Conservation (phyloP, 2,329 filamentous ascomycete species). For the Diaporthe sp. region DNA sequence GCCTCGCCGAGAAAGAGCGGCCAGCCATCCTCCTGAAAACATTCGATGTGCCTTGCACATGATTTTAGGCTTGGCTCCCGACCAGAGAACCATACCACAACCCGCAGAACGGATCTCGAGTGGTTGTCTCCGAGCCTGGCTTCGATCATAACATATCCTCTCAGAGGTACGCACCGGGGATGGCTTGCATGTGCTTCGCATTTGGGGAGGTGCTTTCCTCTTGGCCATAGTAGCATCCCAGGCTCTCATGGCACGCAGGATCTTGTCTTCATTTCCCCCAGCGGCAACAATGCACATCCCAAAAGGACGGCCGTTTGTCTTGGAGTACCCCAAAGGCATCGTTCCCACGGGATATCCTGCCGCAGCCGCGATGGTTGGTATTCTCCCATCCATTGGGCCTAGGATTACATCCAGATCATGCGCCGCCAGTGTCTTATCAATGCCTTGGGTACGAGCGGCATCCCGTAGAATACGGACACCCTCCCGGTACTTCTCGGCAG, state of each 20-base stretch:
- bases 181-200: background rate
- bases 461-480: background rate
- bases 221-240: background rate
- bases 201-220: background rate
- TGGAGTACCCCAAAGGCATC: constrained; percentile 1
- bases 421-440: background rate
- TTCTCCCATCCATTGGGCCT: background rate
- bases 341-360: background rate
- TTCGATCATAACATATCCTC: no score
- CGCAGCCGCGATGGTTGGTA: background rate
- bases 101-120: no score
- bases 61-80: no score
- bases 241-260: background rate
- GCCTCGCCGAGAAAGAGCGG: no score
- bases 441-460: background rate
- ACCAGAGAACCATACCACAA: no score
- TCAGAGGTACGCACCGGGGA: no score
- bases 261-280: background rate
- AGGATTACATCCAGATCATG: background rate
- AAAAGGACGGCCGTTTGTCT: background rate
- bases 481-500: background rate
- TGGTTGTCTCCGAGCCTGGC: no score
- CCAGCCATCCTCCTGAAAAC: no score
- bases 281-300: background rate
- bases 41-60: no score